Base-by-base conservation (phyloP, 768 basidiomycete genomes). In the button mushroom (Agaricus bisporus) region DNA sequence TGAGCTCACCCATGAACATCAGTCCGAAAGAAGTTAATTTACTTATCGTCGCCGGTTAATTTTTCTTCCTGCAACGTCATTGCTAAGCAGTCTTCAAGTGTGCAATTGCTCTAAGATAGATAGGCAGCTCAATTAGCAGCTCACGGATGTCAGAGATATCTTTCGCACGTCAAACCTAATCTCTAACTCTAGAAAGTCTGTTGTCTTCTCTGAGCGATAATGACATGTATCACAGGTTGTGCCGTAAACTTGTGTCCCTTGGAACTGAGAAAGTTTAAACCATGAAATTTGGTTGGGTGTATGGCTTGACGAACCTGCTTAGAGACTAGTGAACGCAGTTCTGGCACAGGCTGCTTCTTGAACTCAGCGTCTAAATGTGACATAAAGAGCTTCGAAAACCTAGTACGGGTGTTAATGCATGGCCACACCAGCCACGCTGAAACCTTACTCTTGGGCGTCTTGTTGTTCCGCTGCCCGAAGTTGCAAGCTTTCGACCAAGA, bases 371-470 rank as follows among this genome's bases (percentile, higher is more conserved):
- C 90, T 32, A 98, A 76, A 63, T 93, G 86, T 11, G 84, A 83
- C 81, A 98, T 88, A 69, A 98, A 95, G 15, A 98, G 77, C 61
- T 98, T 98, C 2, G 91, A 93, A 65, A 98, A 95, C 64, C 93
- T 95, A 1, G 25, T 17, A 26, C 25, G 25, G 8, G 35, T 26
- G 5, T 32, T 2, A 26, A 41, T 36, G 20, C 17, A 37, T 38
- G 26, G 57, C 6, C 57, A 54, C 54, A 59, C 51, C 32, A 48
- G 54, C 12, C 41, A 3, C 10, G 15, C 8, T 15, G 1, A 44
- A 41, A 22, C 62, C 82, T 50, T 62, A 97, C 92, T 98, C 95
- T 68, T 95, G 92, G 28, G 95, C 94, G 70, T 98, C 95, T 69
- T 98, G 95, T 63, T 98, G 95, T 63, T 97, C 90, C 4, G 85